These are phyloP conservation scores for Cyberlindnera xishuangbannaensis DNA, from an alignment of 805 yeast genomes.

Conservation along the genomic window DNA sequence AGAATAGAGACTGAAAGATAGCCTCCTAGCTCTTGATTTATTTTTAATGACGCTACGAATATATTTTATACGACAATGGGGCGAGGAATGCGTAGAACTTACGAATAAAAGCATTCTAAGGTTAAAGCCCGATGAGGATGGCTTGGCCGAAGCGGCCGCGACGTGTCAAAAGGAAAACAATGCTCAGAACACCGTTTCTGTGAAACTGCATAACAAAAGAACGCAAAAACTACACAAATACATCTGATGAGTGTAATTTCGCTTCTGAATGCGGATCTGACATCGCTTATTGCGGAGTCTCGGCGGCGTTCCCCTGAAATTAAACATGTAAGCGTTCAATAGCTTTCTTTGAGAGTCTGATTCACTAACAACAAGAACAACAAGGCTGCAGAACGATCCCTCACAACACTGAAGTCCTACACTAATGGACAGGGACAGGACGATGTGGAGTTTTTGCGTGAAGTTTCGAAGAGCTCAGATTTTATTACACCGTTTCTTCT, in stretches of 20 bases:
- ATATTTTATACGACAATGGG: too few relatives aligned
- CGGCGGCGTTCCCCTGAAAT: constrained; percentile 69
- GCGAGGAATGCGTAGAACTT: too few relatives aligned
- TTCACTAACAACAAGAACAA: constrained; percentile 7
- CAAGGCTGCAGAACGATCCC: constrained; percentile 42
- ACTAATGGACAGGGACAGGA: constrained; percentile 21
- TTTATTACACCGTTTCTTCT: constrained; percentile 64
- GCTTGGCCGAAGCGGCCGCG: too few relatives aligned
- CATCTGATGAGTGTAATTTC: constrained; percentile 37
- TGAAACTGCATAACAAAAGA: too few relatives aligned
- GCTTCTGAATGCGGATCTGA: constrained; percentile 52
- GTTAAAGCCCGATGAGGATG: too few relatives aligned
- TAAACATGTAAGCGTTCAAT: constrained; percentile 38
- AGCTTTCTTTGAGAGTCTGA: neutral
- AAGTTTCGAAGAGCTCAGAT: constrained; percentile 40
- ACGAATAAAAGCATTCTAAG: too few relatives aligned
- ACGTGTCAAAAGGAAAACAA: too few relatives aligned
- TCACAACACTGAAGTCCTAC: constrained; percentile 37
- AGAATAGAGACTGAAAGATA: too few relatives aligned
- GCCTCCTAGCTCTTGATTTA: too few relatives aligned
- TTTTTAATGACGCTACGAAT: too few relatives aligned
- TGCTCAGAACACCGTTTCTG: too few relatives aligned
- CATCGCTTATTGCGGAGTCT: constrained; percentile 58
- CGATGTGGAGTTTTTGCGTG: constrained; percentile 26
- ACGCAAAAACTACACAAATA: neutral